Base-by-base conservation (phyloP, 139 green algal species). In the Coelastrella sp. region DNA sequence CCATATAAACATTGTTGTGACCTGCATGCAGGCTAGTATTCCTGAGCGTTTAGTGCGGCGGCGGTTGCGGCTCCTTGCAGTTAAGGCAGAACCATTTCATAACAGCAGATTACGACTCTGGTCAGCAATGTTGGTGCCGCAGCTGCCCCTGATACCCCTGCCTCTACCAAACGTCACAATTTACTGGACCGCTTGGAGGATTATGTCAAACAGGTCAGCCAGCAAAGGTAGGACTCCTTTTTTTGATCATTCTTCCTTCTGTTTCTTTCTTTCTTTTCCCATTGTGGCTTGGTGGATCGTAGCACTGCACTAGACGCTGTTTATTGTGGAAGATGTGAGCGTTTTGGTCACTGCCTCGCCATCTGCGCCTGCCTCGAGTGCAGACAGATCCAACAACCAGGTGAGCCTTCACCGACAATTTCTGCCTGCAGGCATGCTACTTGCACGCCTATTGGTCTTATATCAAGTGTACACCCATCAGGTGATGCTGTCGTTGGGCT, bases 151-250 rank as follows among this genome's bases (percentile, higher is more conserved):
- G 58, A 83, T 90, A 7, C 85, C 85, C 8, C 76, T 91, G 4
- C 95, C 95, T 14, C 87, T 97, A 7, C 95, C 95, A 20, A 97
- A 97, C 80, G 80, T 97, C 4, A 96, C 95, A 2, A 90, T 97
- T 0, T 97, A 97, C 88, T 97, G 95, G 93, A 95, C 95, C 0
- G 68, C 93, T 5, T 97, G 96, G 87, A 92, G 95, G 65, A 79
- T 94, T 16, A 86, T 93, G 20, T 96, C 94, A 0, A 94, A 97
- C 88, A 91, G 91, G 57, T 89, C 91, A 22, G 95, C 95, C 6
- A 19, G 78, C 65, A 74, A 16, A 86, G 87, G 87, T 90, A 71
- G 0, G 61, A 71, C 11, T 13, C 8, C 61, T 19, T 71, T 10
- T n/a, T n/a, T n/a, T n/a, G n/a, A n/a, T n/a, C n/a, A n/a, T 19